Percentiles rank a stretch among this genome's conserved stretches.
Conservation (phyloP, 2,329 filamentous ascomycete species). For the Fusarium pseudonygamai region DNA sequence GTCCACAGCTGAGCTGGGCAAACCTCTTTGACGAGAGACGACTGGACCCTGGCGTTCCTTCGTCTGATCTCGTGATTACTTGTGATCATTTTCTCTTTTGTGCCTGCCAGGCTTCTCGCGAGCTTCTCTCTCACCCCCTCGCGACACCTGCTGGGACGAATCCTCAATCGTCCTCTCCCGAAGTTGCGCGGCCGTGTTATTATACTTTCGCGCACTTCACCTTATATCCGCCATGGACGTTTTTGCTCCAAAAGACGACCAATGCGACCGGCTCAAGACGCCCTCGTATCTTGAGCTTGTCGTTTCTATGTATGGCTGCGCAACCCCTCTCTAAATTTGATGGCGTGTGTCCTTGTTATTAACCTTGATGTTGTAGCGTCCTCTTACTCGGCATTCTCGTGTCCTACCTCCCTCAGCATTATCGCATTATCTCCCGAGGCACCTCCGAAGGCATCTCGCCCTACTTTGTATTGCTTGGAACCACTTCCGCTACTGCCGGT, state of each 20-base stretch:
- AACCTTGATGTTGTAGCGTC: conserved; percentile 55
- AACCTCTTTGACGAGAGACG: conserved; percentile 21
- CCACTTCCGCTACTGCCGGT: conserved; percentile 85
- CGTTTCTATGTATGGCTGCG: conserved; percentile 61
- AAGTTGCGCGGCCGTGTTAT: conserved; percentile 8
- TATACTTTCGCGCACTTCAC: not conserved
- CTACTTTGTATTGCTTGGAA: conserved; percentile 93
- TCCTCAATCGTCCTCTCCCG: not conserved
- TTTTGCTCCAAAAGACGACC: conserved; percentile 36
- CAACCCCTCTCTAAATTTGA: not conserved
- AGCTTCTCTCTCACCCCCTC: not conserved
- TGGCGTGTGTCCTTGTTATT: not conserved
- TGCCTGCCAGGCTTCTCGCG: conserved; percentile 1
- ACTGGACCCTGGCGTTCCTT: conserved; percentile 26
- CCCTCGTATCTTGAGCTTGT: conserved; percentile 65
- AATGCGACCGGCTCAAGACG: conserved; percentile 62
- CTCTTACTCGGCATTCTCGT: conserved; percentile 89
- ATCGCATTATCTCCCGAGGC: conserved; percentile 84
- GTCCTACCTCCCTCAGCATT: conserved; percentile 94
- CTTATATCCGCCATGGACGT: conserved; percentile 39
- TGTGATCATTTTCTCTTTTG: conserved; percentile 19
- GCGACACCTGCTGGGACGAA: conserved; percentile 15
- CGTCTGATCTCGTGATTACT: conserved; percentile 38
- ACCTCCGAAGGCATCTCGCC: conserved; percentile 96
- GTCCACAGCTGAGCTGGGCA: conserved; percentile 19